Base-by-base conservation (phyloP, 805 yeast species). In the Vanderwaltozyma polyspora region DNA sequence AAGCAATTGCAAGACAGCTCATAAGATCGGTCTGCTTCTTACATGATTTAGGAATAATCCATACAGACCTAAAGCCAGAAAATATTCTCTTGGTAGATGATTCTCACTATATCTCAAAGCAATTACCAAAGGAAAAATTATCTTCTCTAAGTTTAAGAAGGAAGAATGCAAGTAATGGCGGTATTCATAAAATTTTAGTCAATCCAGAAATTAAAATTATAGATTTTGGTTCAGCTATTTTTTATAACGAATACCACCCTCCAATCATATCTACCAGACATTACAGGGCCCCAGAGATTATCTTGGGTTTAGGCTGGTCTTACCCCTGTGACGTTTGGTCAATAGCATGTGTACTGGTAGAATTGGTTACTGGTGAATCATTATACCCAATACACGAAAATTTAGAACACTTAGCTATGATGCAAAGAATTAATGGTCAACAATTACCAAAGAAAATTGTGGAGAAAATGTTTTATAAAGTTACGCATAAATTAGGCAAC, bases 241-340 rank as follows among this genome's bases (percentile, higher is more conserved):
- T 91, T 50, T 72, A 82, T 46, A 94, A 87, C 58, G 97, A 91
- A 60, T 86, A 82, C 54, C 99, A 91, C 64, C 77, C 93, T 3
- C 74, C 81, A 15, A 76, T 91, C 12, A 95, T 91, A 9, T 83
- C 95, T 6, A 91, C 99, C 2, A 68, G 99, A 32, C 98, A 91
- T 58, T 91, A 91, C 57, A 66, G 98, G 35, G 98, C 98, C 0
- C 98, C 98, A 0, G 98, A 91, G 55, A 86, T 91, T 42, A 85
- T 89, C 1, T 61, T 91, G 21, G 95, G 95, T 2, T 68, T 74
- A n/a, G 95, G 96, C 14, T 91, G 98, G 97, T 81, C 95, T 6
- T 86, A 72, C 48, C 94, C 96, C 1, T 89, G 97, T 57, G 99
- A 91, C 56, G 65, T 89, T 63, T 91, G 99, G 99, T 83, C 95